A percentile compares a stretch with the other conserved stretches of the same genome.
phyloP scores from a whole-genome alignment of 768 basidiomycete species.

The Collybiopsis luxurians region DNA sequence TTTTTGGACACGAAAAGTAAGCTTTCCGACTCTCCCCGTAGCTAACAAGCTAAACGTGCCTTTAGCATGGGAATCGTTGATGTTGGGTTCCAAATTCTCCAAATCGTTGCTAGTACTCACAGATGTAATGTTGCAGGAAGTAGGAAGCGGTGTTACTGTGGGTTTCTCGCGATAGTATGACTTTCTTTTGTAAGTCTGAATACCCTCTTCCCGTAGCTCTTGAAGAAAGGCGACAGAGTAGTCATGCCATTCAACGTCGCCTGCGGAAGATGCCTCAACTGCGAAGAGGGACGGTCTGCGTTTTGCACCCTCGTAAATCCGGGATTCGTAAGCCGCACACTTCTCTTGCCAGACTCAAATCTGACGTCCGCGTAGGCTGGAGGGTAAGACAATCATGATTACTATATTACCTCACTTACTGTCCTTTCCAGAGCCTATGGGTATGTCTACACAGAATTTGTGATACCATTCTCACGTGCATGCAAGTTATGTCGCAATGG shows the following conservation, averaged over 20 bases:
- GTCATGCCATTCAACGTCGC: constrained; percentile 62
- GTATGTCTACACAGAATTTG: constrained; percentile 20
- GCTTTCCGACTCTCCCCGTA: not conserved
- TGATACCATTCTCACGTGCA: not conserved
- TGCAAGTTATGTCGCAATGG: constrained; percentile 52
- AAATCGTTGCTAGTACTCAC: not conserved
- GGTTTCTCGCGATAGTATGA: constrained; percentile 10
- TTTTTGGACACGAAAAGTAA: constrained; percentile 56
- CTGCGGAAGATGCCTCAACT: constrained; percentile 56
- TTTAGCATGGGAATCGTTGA: constrained; percentile 50
- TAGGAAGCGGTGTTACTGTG: constrained; percentile 42
- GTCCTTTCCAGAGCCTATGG: constrained; percentile 39
- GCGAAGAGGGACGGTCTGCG: constrained; percentile 49
- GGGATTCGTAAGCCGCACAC: constrained; percentile 41
- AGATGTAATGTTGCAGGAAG: constrained; percentile 31
- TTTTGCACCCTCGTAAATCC: constrained; percentile 60
- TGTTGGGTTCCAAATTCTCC: constrained; percentile 18
- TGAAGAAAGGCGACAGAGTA: constrained; percentile 58
- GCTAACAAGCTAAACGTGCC: not conserved
- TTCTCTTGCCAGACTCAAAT: not conserved
- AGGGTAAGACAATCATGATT: constrained; percentile 29
- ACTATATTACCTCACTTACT: not conserved
- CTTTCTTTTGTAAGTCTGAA: not conserved
- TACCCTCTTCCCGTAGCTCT: constrained; percentile 25
- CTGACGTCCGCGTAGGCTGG: constrained; percentile 33